phyloP scores from a whole-genome alignment of 2,329 filamentous ascomycete species.

The Xylariomycetidae sp. region DNA sequence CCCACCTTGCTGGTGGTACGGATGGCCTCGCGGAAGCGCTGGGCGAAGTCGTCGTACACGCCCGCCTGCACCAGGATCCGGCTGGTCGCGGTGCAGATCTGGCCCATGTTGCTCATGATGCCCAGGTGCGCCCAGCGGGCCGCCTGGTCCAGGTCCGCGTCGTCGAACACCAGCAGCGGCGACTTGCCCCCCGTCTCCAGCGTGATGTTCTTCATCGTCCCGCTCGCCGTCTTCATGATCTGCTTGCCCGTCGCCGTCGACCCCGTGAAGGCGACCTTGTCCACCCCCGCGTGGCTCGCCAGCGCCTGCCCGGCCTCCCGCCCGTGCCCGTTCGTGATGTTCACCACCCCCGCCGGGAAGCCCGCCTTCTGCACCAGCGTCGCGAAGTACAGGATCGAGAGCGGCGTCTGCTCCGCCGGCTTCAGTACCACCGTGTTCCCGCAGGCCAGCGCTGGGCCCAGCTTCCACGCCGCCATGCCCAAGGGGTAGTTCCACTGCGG shows the following conservation, averaged over 20 bases:
- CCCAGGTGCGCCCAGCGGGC: slow-evolving; percentile 52
- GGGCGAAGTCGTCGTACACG: slow-evolving; percentile 58
- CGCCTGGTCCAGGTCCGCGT: slow-evolving; percentile 61
- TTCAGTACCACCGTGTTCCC: slow-evolving; percentile 61
- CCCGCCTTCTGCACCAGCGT: slow-evolving; percentile 65
- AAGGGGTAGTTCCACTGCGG: slow-evolving; percentile 34
- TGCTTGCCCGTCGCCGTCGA: slow-evolving; percentile 65
- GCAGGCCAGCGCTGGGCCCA: slow-evolving; percentile 63
- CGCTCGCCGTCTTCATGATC: slow-evolving; percentile 70
- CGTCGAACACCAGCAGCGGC: slow-evolving; percentile 57
- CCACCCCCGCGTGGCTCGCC: slow-evolving; percentile 59
- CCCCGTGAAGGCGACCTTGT: slow-evolving; percentile 77
- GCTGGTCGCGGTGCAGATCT: slow-evolving; percentile 60
- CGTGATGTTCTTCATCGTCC: slow-evolving; percentile 60
- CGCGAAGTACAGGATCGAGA: slow-evolving; percentile 60
- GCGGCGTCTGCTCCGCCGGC: slow-evolving; percentile 61
- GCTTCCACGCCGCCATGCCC: slow-evolving; percentile 68
- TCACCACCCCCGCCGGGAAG: slow-evolving; percentile 72
- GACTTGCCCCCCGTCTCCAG: slow-evolving; percentile 64
- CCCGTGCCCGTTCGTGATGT: slow-evolving; percentile 68
- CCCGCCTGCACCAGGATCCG: slow-evolving; percentile 58
- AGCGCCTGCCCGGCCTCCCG: slow-evolving; percentile 62
- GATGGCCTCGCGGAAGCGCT: slow-evolving; percentile 53
- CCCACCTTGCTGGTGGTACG: slow-evolving; percentile 58
- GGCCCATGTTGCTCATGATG: slow-evolving; percentile 56